These are phyloP conservation scores for Brassica napus DNA, from an alignment of 345 rosid species.

Conservation along the genomic window Da-Ae NC_063446.1:36058001-36058500, in stretches of 20 bases:
- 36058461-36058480: slow-evolving; percentile 79
- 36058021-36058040: slow-evolving; percentile 74
- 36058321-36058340: neutral
- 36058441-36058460: slow-evolving; percentile 81
- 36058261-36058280: slow-evolving; percentile 87
- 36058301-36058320: slow-evolving; percentile 10
- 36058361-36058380: neutral
- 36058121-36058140: neutral
- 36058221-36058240: slow-evolving; percentile 89
- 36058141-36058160: slow-evolving; percentile 2
- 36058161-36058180: slow-evolving; percentile 26
- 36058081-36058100: neutral
- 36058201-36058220: slow-evolving; percentile 81
- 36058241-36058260: slow-evolving; percentile 95
- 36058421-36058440: neutral
- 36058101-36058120: slow-evolving; percentile 2
- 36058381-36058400: neutral
- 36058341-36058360: neutral
- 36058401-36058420: neutral
- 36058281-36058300: slow-evolving; percentile 93
- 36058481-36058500: slow-evolving; percentile 79
- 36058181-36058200: slow-evolving; percentile 69
- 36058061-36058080: slow-evolving; percentile 6
- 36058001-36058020: slow-evolving; percentile 96
- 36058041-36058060: slow-evolving; percentile 72